These are phyloP conservation scores for Pyrenochaeta sp. DNA, from an alignment of 2,329 filamentous ascomycete genomes.

Conservation along the genomic window DNA sequence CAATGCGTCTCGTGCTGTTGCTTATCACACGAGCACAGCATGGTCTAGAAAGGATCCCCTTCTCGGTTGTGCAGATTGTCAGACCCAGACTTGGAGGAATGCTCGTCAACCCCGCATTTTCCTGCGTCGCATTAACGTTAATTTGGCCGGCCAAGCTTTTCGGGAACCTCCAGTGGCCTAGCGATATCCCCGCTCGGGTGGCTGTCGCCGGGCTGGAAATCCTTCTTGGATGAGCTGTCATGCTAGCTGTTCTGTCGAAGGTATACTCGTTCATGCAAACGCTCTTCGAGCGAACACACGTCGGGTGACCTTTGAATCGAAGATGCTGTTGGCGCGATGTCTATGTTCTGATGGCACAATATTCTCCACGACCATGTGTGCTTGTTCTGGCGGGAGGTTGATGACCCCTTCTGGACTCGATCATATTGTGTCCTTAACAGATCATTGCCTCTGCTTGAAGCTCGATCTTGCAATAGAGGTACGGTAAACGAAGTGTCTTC, in stretches of 20 bases:
- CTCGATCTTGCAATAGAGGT: too few relatives aligned
- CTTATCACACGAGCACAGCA: constrained; percentile 31
- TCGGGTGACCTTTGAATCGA: too few relatives aligned
- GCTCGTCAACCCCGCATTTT: constrained; percentile 46
- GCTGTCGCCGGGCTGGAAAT: constrained; percentile 14
- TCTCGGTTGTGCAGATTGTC: constrained; percentile 21
- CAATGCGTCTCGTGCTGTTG: constrained; percentile 23
- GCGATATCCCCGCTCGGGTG: constrained; percentile 28
- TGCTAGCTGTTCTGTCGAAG: not conserved
- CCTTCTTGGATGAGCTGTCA: not conserved
- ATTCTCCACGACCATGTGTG: too few relatives aligned
- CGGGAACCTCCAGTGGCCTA: constrained; percentile 34
- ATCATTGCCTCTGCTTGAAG: too few relatives aligned
- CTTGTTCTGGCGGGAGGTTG: too few relatives aligned
- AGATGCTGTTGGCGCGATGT: too few relatives aligned
- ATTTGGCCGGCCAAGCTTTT: constrained; percentile 35
- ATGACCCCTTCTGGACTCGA: too few relatives aligned
- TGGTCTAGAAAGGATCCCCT: constrained; percentile 20
- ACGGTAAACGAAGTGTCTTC: too few relatives aligned
- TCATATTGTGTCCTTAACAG: too few relatives aligned
- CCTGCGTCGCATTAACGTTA: constrained; percentile 36
- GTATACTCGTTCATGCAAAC: too few relatives aligned
- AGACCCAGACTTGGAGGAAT: constrained; percentile 27
- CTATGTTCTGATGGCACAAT: too few relatives aligned
- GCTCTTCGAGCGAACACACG: too few relatives aligned